These are phyloP conservation scores for Clathrospora elynae DNA, from an alignment of 2,329 filamentous ascomycete genomes.

Conservation along the genomic window DNA sequence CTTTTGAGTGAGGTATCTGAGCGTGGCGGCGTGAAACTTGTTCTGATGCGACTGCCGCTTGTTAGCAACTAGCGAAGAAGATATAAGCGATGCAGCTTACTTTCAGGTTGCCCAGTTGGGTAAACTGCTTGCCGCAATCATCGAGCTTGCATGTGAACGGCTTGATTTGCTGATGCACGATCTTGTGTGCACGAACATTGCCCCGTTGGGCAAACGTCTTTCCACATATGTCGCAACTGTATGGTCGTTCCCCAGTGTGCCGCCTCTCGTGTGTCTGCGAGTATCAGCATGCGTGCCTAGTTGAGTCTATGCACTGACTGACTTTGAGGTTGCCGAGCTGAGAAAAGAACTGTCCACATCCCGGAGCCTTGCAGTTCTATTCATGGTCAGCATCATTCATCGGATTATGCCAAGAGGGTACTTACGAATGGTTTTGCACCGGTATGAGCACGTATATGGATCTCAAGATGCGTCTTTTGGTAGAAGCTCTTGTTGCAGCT, in stretches of 20 bases:
- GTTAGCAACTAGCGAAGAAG: conserved; percentile 16
- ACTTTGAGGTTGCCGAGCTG: conserved; percentile 91
- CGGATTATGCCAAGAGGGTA: background rate
- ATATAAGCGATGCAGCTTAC: conserved; percentile 49
- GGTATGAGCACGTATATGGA: conserved; percentile 85
- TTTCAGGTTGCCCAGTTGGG: conserved; percentile 90
- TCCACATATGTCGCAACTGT: conserved; percentile 76
- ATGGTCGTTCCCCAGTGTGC: conserved; percentile 87
- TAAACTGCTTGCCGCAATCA: conserved; percentile 84
- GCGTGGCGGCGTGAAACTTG: conserved; percentile 81
- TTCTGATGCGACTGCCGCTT: conserved; percentile 78
- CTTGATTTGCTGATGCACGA: conserved; percentile 77
- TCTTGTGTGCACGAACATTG: conserved; percentile 82
- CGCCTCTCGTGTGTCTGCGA: conserved; percentile 79
- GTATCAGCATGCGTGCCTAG: conserved; percentile 14
- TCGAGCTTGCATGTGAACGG: conserved; percentile 82
- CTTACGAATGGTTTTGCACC: conserved; percentile 89
- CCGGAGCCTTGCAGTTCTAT: conserved; percentile 69
- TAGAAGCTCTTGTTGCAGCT: conserved; percentile 82
- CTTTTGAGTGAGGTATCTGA: conserved; percentile 70
- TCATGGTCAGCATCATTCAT: conserved; percentile 16
- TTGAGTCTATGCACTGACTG: conserved; percentile 29
- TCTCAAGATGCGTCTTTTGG: conserved; percentile 92
- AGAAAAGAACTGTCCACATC: conserved; percentile 80
- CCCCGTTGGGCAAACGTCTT: conserved; percentile 85